Conservation (phyloP, 768 basidiomycete genomes). For the Russula compacta region DNA sequence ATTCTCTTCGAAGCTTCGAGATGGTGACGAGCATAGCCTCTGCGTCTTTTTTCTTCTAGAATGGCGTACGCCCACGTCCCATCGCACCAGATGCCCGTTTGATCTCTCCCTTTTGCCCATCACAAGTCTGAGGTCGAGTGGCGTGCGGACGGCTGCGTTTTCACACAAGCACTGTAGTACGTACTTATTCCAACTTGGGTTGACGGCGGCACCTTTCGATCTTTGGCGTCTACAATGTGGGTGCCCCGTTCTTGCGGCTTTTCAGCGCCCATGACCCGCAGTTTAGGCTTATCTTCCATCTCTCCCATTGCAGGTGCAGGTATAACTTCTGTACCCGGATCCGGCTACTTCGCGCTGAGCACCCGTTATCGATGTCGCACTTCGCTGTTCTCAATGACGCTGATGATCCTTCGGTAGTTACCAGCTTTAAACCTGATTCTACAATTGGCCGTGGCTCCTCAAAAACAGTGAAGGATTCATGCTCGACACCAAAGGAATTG, state of each 20-base stretch:
- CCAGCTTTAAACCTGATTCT: constrained; percentile 1
- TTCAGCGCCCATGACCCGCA: not conserved
- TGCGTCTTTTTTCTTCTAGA: not conserved
- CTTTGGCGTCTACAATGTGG: not conserved
- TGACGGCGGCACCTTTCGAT: constrained; percentile 1
- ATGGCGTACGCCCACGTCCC: not conserved
- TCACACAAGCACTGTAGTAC: not conserved
- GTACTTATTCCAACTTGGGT: not conserved
- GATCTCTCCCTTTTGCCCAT: not conserved
- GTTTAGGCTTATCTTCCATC: constrained; percentile 12
- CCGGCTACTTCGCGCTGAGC: not conserved
- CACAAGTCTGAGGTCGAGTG: not conserved
- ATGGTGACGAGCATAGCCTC: not conserved
- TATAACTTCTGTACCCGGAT: constrained; percentile 1
- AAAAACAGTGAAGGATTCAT: not conserved
- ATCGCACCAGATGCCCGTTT: not conserved
- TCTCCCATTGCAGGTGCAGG: constrained; percentile 1
- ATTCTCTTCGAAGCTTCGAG: constrained; percentile 2
- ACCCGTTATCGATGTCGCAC: constrained; percentile 9
- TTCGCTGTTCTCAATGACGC: not conserved
- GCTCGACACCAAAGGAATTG: not conserved
- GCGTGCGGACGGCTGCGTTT: not conserved
- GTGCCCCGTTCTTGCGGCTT: not conserved
- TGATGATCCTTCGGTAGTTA: not conserved
- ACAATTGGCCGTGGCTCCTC: not conserved